Evolutionary conservation across 1,284 basidiomycete genomes (phyloP).

Genomic region (Marasmius oreades): DNA sequence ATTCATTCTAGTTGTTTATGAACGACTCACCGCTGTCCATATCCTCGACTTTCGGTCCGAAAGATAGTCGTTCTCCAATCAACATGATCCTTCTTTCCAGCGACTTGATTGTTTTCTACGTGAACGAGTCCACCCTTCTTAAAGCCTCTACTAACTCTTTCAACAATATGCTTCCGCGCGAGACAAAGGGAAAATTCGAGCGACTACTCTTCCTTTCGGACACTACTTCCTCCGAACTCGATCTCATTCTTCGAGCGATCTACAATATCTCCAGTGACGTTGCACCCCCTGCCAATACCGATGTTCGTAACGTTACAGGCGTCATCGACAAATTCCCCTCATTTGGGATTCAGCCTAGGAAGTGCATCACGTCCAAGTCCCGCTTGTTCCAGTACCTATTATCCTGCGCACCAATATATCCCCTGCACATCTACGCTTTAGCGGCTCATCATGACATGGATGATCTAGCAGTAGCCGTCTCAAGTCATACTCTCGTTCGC

Average conservation of each 20-base stretch:
- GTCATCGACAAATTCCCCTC: slow-evolving; percentile 31
- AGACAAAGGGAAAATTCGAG: neutral
- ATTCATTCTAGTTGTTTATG: neutral
- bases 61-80: neutral
- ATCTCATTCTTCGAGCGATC: slow-evolving; percentile 1
- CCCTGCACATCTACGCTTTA: slow-evolving; percentile 40
- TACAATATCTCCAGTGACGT: neutral
- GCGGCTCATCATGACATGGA: slow-evolving; percentile 36
- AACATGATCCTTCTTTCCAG: slow-evolving; percentile 1
- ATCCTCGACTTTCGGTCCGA: neutral
- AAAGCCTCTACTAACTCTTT: slow-evolving; percentile 3
- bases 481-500: slow-evolving; percentile 37
- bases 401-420: slow-evolving; percentile 33
- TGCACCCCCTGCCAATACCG: neutral
- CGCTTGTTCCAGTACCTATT: slow-evolving; percentile 32
- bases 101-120: slow-evolving; percentile 7
- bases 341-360: slow-evolving; percentile 28
- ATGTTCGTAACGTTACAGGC: slow-evolving; percentile 23
- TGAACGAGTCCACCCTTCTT: neutral
- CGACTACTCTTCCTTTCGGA: neutral
- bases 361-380: neutral
- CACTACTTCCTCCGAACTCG: neutral
- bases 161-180: neutral
- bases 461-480: slow-evolving; percentile 36
- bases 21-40: neutral